A percentile compares a stretch with the other conserved stretches of the same genome.
phyloP scores from a whole-genome alignment of 2,329 filamentous ascomycete genomes.

The Rachicladosporium sp. region DNA sequence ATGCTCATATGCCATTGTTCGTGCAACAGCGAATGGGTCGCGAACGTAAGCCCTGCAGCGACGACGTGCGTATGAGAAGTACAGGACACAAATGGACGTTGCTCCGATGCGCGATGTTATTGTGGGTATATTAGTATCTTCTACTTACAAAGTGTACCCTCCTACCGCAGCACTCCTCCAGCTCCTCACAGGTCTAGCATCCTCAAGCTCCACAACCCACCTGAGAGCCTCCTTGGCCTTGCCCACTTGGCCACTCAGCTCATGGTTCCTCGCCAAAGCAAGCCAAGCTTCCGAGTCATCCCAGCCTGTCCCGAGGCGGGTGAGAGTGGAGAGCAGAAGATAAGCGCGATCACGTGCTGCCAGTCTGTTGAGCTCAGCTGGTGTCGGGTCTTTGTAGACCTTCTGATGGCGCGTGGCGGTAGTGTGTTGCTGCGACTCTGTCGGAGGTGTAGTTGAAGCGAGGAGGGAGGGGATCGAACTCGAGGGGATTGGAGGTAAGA shows the following conservation, averaged over 20 bases:
- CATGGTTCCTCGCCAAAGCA: slow-evolving; percentile 71
- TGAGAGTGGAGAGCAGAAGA: slow-evolving; percentile 67
- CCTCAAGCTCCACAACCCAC: slow-evolving; percentile 96
- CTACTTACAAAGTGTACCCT: slow-evolving; percentile 6
- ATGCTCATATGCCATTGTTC: no score
- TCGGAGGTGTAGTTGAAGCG: slow-evolving; percentile 1
- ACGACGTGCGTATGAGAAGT: no score
- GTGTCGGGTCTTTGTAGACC: slow-evolving; percentile 29
- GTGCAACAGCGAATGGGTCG: no score
- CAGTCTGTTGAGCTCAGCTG: slow-evolving; percentile 68
- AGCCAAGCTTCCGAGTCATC: slow-evolving; percentile 92
- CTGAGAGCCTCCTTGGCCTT: slow-evolving; percentile 88
- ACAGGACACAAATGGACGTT: no score
- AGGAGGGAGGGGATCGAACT: slow-evolving; percentile 1
- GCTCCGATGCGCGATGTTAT: no score
- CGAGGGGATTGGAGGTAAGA: slow-evolving; percentile 14
- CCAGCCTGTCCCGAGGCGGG: slow-evolving; percentile 78
- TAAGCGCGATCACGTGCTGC: slow-evolving; percentile 83
- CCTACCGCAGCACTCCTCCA: slow-evolving; percentile 50
- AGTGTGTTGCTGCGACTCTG: background rate
- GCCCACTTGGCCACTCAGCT: slow-evolving; percentile 70
- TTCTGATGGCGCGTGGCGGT: background rate
- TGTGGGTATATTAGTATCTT: no score
- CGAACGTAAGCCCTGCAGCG: no score
- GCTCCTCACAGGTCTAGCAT: slow-evolving; percentile 62